Percentiles rank a stretch among this genome's conserved stretches.
Evolutionary conservation across 208 protist genomes (phyloP).

Genomic region (Crithidia mellificae): DNA sequence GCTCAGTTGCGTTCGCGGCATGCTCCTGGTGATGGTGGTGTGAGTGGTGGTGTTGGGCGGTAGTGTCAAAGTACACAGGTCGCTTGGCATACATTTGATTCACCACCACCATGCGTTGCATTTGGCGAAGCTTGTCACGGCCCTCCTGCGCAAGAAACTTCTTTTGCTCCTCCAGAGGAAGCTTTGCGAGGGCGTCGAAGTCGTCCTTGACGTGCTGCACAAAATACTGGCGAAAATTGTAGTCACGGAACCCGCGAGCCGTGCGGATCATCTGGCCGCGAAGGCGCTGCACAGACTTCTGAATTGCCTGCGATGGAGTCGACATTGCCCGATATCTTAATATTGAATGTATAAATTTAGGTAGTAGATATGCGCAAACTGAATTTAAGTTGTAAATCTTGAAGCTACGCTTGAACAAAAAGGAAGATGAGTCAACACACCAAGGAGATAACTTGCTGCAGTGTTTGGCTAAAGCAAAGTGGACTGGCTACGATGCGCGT

Average conservation of each 20-base stretch:
- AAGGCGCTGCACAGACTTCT: conserved; percentile 50
- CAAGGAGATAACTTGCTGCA: too few species aligned
- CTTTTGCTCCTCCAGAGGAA: conserved; percentile 55
- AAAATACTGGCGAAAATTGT: conserved; percentile 91
- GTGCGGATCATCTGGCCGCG: conserved; percentile 56
- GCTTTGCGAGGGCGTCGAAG: conserved; percentile 51
- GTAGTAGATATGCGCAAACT: too few species aligned
- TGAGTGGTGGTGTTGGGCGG: conserved; percentile 9
- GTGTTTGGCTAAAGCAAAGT: too few species aligned
- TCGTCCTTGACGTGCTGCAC: conserved; percentile 79
- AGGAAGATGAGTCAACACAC: too few species aligned
- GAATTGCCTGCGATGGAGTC: conserved; percentile 17
- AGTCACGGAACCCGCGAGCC: conserved; percentile 76
- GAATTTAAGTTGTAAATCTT: too few species aligned
- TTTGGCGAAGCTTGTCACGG: conserved; percentile 60
- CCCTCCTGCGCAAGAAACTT: conserved; percentile 59
- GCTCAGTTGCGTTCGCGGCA: neutral
- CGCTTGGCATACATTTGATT: conserved; percentile 78
- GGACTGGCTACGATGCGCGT: too few species aligned
- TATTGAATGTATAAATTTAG: too few species aligned
- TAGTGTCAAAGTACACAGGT: conserved; percentile 69
- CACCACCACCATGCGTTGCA: conserved; percentile 86
- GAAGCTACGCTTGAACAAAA: too few species aligned
- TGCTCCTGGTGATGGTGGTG: conserved; percentile 1
- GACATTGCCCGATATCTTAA: too few species aligned